Evolutionary conservation across 2,329 filamentous ascomycete species (phyloP).

Genomic region (Plenodomus biglobosus): DNA sequence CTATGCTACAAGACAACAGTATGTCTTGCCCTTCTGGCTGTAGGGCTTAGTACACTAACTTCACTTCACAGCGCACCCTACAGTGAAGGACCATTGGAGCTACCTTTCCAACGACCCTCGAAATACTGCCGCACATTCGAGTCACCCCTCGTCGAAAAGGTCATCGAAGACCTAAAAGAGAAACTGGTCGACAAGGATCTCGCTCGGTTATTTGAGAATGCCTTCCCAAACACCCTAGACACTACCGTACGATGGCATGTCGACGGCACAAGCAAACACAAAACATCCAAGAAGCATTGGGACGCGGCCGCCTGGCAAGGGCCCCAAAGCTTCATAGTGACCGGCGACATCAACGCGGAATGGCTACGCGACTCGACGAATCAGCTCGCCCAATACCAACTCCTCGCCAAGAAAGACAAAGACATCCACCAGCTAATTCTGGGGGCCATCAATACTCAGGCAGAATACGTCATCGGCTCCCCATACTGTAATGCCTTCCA

Average conservation of each 20-base stretch:
- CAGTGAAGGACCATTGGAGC: constrained; percentile 73
- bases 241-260: constrained; percentile 89
- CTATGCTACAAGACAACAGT: constrained; percentile 64
- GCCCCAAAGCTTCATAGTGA: constrained; percentile 89
- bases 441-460: constrained; percentile 93
- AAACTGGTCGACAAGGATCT: constrained; percentile 84
- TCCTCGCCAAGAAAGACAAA: constrained; percentile 77
- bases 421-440: constrained; percentile 77
- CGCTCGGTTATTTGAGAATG: constrained; percentile 90
- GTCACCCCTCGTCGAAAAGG: constrained; percentile 81
- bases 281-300: constrained; percentile 40
- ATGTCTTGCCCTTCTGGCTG: constrained; percentile 28
- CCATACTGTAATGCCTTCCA: constrained; percentile 99
- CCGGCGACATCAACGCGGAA: constrained; percentile 88
- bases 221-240: constrained; percentile 88
- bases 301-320: constrained; percentile 70
- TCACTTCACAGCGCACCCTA: constrained; percentile 64
- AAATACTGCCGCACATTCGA: constrained; percentile 84
- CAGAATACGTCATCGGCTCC: constrained; percentile 89
- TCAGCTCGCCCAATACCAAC: constrained; percentile 87
- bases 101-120: constrained; percentile 85
- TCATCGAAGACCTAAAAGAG: constrained; percentile 79
- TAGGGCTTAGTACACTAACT: neutral
- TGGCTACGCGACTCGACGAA: constrained; percentile 94
- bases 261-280: constrained; percentile 54